Evolutionary conservation across 2,329 filamentous ascomycete genomes (phyloP), one percentile per base, ranked within the genome.

Genomic region (Apiospora sp.): DNA sequence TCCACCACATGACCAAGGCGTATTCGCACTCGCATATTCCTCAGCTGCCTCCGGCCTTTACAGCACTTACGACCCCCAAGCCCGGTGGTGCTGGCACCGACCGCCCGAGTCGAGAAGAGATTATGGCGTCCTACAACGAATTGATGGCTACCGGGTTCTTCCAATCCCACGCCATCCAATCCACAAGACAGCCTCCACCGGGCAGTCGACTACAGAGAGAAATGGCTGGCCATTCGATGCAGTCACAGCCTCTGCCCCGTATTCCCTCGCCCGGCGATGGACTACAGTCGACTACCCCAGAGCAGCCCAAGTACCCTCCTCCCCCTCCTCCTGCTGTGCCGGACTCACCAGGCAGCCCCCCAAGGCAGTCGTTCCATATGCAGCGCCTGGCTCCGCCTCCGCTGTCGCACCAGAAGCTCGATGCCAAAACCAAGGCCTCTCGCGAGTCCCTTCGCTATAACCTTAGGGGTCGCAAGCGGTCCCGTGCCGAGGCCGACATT

Each of bases 131-230:
- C 77, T 91, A 91, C 79, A 86, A 89, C 75, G 82, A 87, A 75
- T 84, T 91, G 72, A 84, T 90, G 76, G 85, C 87, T 2, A 85
- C 85, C 7, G 89, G 89, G 73, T 91, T 91, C 84, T 91, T 91
- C 79, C 83, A 86, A 67, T 83, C 86, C 34, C 88, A 90, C 74
- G 88, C 88, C 70, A 90, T 90, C 74, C 86, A 88, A 73, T 89
- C 88, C 5, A 88, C 87, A 1, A 83, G 89, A 4, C 87, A 87
- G 77, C 86, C 83, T 1, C 70, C 43, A 46, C 61, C 70, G 30
- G 73, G 58, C 49, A 74, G 43, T 34, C 67, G 19, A n/a, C 8
- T 61, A 24, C 67, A 13, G 46, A 64, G 19, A 22, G 58, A 64
- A 64, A 64, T 24, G 58, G 58, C 58, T 13, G 58, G 58, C 58